Percentiles rank a stretch among this genome's conserved stretches.
phyloP scores from a whole-genome alignment of 306 rosid genomes.

The Cucurbita maxima region DNA sequence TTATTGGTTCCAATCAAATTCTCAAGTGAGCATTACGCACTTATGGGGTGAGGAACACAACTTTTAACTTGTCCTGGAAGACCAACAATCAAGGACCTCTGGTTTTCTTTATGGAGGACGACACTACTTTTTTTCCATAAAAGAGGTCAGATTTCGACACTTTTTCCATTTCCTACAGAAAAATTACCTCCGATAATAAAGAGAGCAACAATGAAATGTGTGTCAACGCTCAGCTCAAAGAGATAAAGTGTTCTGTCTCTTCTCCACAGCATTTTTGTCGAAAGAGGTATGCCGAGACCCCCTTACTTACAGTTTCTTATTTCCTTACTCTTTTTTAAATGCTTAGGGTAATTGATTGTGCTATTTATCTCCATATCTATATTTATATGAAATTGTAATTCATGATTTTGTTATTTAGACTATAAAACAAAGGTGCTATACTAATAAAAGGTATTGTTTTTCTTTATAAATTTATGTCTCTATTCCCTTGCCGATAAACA shows the following conservation, averaged over 20 bases:
- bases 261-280: neutral
- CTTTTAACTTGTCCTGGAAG: conserved; percentile 1
- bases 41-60: conserved; percentile 47
- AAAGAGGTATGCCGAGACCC: neutral
- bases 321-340: neutral
- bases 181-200: neutral
- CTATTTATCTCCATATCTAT: neutral
- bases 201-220: neutral
- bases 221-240: neutral
- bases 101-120: neutral
- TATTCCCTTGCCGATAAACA: neutral
- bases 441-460: neutral
- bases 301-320: neutral
- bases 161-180: neutral
- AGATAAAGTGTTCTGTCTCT: neutral
- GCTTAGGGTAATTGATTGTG: neutral
- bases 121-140: neutral
- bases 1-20: conserved; percentile 70
- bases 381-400: neutral
- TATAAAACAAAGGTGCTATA: neutral
- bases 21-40: conserved; percentile 41
- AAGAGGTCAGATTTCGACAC: neutral
- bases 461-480: neutral
- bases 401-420: neutral
- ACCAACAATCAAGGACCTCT: neutral